Percentiles rank a stretch among this genome's conserved stretches.
Conservation (phyloP, 352 stramenopile species). For the Phytophthora megakarya region DNA sequence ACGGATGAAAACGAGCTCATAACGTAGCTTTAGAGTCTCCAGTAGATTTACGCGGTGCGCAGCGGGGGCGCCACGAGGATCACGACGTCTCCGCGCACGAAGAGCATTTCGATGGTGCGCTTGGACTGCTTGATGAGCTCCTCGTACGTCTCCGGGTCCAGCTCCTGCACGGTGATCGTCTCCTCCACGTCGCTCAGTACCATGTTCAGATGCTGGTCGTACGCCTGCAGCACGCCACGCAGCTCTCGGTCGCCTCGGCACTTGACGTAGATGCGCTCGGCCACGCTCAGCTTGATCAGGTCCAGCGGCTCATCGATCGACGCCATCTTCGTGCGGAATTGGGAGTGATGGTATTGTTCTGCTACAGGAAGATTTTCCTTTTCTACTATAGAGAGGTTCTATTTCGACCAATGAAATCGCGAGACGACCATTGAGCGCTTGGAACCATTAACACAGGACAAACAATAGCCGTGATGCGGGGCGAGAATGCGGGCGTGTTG, state of each 20-base stretch:
- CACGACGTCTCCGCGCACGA: slow-evolving; percentile 98
- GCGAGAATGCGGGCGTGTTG: slow-evolving; percentile 43
- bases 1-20: neutral
- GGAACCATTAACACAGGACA: slow-evolving; percentile 24
- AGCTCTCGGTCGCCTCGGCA: slow-evolving; percentile 97
- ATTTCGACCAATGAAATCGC: slow-evolving; percentile 19
- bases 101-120: slow-evolving; percentile 98
- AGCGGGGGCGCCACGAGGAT: slow-evolving; percentile 98
- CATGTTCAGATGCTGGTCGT: slow-evolving; percentile 99
- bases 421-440: neutral
- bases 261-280: slow-evolving; percentile 99
- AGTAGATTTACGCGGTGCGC: slow-evolving; percentile 70
- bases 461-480: slow-evolving; percentile 32
- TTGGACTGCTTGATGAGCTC: slow-evolving; percentile 97
- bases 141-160: slow-evolving; percentile 98
- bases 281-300: slow-evolving; percentile 98
- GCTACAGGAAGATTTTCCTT: slow-evolving; percentile 2
- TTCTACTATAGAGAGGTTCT: neutral
- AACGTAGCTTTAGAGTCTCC: neutral
- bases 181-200: slow-evolving; percentile 99
- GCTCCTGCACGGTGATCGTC: slow-evolving; percentile 96
- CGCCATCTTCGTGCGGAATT: slow-evolving; percentile 49
- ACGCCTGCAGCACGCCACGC: slow-evolving; percentile 96
- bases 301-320: slow-evolving; percentile 97
- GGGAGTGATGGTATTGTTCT: slow-evolving; percentile 14